Base-by-base conservation (phyloP, 2,329 filamentous ascomycete species). In the Scedosporium minutisporum region DNA sequence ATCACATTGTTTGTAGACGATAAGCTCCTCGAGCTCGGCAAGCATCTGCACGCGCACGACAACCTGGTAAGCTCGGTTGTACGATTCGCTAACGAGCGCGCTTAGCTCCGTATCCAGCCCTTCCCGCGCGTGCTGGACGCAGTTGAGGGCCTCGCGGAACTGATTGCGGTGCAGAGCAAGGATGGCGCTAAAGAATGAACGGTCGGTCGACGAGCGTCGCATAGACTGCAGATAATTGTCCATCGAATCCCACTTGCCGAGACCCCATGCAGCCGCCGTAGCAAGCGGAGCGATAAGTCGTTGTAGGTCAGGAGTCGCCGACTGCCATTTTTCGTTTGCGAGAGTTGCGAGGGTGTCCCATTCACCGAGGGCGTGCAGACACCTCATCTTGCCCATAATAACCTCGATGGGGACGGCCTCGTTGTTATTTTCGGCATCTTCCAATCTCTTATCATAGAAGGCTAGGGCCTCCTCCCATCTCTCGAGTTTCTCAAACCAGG, bases 301-400 rank as follows among this genome's bases (percentile, higher is more conserved):
- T 69, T 95, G 90, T 64, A 97, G 88, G 65, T 97, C 95, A 4
- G 89, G 83, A 4, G 87, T 87, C 6, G 93, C 95, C 71, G 93
- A 92, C 67, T 90, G 86, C 95, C 95, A 99, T 60, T 93, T 96
- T 71, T 93, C 92, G 71, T 96, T 89, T 0, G 93, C 93, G 62
- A 99, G 81, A 58, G 86, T 87, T 0, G 93, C 96, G 16, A 99
- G 81, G 3, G 91, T 87, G 68, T 97, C 96, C 95, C 95, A 99
- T 74, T 99, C 95, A 65, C 95, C 95, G 42, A 99, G 82, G 7
- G 95, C 96, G 72, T 99, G 95, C 66, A 97, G 78, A 81, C 95
- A 99, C 58, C 95, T 87, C 95, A 99, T 99, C 77, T 99, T 99
- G 67, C 95, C 95, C 93, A 99, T 97, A 41, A 96, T 92, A 62